Evolutionary conservation across 2,329 filamentous ascomycete species (phyloP).

Genomic region (Ramichloridium luteum): DNA sequence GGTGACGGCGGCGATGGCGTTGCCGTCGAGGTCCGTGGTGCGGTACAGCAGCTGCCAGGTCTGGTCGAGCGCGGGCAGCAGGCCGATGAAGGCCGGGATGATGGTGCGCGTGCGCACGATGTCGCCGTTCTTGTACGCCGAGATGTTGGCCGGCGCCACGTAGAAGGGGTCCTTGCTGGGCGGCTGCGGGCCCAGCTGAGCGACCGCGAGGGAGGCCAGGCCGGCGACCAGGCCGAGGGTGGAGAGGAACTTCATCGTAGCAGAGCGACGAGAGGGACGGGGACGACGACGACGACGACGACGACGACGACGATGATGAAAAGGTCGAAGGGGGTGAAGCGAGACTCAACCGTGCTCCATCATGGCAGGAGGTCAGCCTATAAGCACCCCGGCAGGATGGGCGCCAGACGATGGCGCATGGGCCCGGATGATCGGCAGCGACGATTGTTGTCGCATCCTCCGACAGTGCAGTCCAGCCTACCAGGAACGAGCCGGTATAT

Average conservation of each 20-base stretch:
- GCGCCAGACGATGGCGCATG: too few species aligned
- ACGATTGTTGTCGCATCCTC: too few species aligned
- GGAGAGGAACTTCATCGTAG: neutral
- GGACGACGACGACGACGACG: too few species aligned
- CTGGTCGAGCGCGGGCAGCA: slow-evolving; percentile 11
- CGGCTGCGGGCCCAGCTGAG: neutral
- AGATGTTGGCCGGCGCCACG: slow-evolving; percentile 16
- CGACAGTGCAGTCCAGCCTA: too few species aligned
- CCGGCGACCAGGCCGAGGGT: neutral
- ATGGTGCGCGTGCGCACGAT: slow-evolving; percentile 16
- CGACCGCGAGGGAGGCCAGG: neutral
- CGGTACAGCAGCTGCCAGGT: slow-evolving; percentile 19
- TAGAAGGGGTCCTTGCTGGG: slow-evolving; percentile 20
- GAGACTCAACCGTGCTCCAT: too few species aligned
- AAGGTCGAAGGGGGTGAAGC: too few species aligned
- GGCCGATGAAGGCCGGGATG: slow-evolving; percentile 13
- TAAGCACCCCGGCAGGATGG: too few species aligned
- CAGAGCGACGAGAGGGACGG: too few species aligned
- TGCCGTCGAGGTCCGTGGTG: slow-evolving; percentile 17
- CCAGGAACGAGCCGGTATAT: too few species aligned
- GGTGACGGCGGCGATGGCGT: slow-evolving; percentile 17
- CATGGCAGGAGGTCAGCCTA: too few species aligned
- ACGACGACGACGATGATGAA: too few species aligned
- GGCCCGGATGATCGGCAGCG: too few species aligned
- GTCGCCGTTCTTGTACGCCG: slow-evolving; percentile 12